These are phyloP conservation scores for Blastomyces gilchristii DNA, from an alignment of 2,329 filamentous ascomycete genomes.

Conservation along the genomic window DNA sequence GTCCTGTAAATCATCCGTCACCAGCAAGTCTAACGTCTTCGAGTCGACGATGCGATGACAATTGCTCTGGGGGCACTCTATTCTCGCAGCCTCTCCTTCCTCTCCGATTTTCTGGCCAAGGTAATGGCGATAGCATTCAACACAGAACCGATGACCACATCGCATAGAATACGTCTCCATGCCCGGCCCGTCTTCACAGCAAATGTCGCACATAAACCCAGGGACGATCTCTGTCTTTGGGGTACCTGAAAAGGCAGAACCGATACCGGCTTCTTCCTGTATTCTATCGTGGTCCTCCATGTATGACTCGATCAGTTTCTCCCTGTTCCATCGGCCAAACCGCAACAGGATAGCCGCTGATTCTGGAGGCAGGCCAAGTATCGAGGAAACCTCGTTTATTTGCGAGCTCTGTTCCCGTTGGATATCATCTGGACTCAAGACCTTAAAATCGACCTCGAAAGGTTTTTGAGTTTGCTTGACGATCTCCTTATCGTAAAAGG, in stretches of 20 bases:
- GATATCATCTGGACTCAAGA: slow-evolving; percentile 71
- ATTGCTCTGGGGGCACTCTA: slow-evolving; percentile 80
- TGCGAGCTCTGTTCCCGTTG: slow-evolving; percentile 75
- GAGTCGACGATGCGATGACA: slow-evolving; percentile 89
- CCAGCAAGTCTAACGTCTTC: slow-evolving; percentile 70
- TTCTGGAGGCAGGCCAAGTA: slow-evolving; percentile 80
- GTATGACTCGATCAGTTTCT: slow-evolving; percentile 86
- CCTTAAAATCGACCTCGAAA: slow-evolving; percentile 76
- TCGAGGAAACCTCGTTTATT: slow-evolving; percentile 80
- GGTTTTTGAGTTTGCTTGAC: slow-evolving; percentile 60
- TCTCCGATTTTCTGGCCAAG: slow-evolving; percentile 85
- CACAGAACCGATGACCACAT: slow-evolving; percentile 87
- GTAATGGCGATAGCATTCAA: slow-evolving; percentile 86
- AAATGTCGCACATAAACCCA: slow-evolving; percentile 88
- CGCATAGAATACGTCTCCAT: slow-evolving; percentile 86
- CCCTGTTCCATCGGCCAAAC: slow-evolving; percentile 91
- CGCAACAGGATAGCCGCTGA: slow-evolving; percentile 83
- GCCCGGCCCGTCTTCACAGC: slow-evolving; percentile 74
- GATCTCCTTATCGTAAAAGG: slow-evolving; percentile 61
- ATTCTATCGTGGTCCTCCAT: slow-evolving; percentile 79
- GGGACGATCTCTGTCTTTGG: slow-evolving; percentile 60
- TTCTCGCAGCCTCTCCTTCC: slow-evolving; percentile 88
- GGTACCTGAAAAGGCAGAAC: slow-evolving; percentile 49
- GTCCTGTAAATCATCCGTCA: slow-evolving; percentile 46
- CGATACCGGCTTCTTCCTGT: slow-evolving; percentile 74